phyloP scores from a whole-genome alignment of 371 early-diverging fungal genomes.

The Capillidium heterosporum region DNA sequence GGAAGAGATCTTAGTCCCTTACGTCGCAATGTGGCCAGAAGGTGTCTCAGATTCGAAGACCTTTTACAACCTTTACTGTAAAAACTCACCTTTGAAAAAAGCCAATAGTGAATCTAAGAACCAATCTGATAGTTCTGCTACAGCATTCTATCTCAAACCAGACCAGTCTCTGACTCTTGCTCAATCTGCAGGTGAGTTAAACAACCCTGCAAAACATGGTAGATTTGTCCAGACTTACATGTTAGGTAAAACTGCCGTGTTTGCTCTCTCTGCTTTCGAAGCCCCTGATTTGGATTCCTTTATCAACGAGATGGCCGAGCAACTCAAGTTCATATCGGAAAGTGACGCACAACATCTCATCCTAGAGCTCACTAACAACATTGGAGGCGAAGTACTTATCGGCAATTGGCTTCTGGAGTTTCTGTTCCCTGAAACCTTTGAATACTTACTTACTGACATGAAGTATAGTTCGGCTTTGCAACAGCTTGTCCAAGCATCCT shows the following conservation, averaged over 20 bases:
- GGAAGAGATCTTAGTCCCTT: background rate
- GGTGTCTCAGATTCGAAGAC: no score
- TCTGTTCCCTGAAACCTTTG: slow-evolving; percentile 10
- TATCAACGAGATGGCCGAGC: slow-evolving; percentile 5
- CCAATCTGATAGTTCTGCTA: no score
- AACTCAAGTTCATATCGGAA: slow-evolving; percentile 9
- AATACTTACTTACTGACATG: background rate
- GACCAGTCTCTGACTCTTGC: no score
- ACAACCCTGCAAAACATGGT: no score
- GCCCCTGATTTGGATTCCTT: background rate
- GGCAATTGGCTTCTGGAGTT: slow-evolving; percentile 14
- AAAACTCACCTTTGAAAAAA: no score
- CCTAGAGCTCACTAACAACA: slow-evolving; percentile 14
- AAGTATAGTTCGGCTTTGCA: background rate
- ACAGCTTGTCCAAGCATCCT: background rate
- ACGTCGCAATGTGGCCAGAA: background rate
- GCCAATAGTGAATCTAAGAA: no score
- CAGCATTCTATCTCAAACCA: no score
- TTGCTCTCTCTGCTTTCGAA: background rate
- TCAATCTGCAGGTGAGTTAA: no score
- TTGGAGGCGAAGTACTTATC: slow-evolving; percentile 16
- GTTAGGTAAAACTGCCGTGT: background rate
- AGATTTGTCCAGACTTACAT: no score
- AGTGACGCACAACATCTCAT: slow-evolving; percentile 12
- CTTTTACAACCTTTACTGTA: no score